Percentiles rank a stretch among this genome's conserved stretches.
Conservation (phyloP, 345 rosid species). For the Heritiera littoralis region DNA sequence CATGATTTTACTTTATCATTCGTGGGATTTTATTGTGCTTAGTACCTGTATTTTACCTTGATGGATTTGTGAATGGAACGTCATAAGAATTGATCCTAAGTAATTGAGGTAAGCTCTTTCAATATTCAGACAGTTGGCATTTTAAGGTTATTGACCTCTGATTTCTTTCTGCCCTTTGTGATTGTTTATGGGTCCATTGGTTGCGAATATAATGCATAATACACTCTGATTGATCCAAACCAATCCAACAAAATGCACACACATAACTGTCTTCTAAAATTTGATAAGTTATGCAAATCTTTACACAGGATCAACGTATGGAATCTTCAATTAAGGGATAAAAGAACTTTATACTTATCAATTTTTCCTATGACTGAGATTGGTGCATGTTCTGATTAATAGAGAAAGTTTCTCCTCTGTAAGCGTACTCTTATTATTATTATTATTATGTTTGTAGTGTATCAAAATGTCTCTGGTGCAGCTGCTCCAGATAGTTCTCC, state of each 20-base stretch:
- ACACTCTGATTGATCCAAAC: neutral
- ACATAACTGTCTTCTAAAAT: neutral
- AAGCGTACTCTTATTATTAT: neutral
- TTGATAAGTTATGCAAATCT: neutral
- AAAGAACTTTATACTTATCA: neutral
- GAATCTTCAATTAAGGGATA: neutral
- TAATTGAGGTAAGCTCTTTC: neutral
- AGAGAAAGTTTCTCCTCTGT: slow-evolving; percentile 3
- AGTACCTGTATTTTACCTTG: neutral
- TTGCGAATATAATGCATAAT: neutral
- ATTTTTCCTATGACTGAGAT: neutral
- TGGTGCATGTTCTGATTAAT: neutral
- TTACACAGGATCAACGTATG: neutral
- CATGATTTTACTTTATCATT: neutral
- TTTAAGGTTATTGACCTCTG: neutral
- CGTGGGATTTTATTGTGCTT: slow-evolving; percentile 8
- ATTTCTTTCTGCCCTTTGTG: neutral
- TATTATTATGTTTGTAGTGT: neutral
- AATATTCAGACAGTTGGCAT: neutral
- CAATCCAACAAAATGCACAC: neutral
- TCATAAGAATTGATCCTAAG: neutral
- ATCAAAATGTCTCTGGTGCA: neutral
- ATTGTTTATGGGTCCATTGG: neutral
- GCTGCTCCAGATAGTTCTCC: neutral
- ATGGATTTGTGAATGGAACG: neutral